A percentile compares a stretch with the other conserved stretches of the same genome.
Conservation (phyloP, 2,329 filamentous ascomycete species). For the Fusarium sp. region DNA sequence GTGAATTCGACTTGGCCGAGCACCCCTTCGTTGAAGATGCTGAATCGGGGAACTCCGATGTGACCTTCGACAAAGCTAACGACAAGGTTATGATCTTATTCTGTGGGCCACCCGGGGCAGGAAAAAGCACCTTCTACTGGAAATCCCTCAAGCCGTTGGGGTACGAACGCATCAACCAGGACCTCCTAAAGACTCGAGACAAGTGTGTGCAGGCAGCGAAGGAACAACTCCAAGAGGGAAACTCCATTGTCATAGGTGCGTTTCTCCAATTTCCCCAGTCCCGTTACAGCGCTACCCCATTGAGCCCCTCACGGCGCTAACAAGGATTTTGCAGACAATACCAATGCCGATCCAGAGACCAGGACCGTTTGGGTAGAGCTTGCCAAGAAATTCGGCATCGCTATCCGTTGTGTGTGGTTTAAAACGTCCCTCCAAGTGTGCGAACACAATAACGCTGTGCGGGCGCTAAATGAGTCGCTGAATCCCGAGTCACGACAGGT, state of each 20-base stretch:
- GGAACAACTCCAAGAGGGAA: constrained; percentile 74
- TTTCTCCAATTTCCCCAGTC: constrained; percentile 42
- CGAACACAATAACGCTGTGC: constrained; percentile 90
- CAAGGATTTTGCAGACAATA: constrained; percentile 79
- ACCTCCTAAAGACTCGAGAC: constrained; percentile 81
- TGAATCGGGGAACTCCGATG: constrained; percentile 41
- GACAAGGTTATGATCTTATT: constrained; percentile 84
- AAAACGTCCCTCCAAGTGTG: constrained; percentile 78
- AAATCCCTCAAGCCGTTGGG: constrained; percentile 81
- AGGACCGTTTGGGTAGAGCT: constrained; percentile 84
- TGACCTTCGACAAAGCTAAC: constrained; percentile 73
- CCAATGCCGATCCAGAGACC: constrained; percentile 87
- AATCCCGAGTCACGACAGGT: constrained; percentile 86
- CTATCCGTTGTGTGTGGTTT: constrained; percentile 90
- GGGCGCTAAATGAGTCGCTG: constrained; percentile 78
- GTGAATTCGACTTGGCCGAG: constrained; percentile 78
- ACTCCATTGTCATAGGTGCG: constrained; percentile 84
- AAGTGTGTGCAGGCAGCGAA: constrained; percentile 81
- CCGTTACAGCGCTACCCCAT: constrained; percentile 31
- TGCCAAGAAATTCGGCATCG: constrained; percentile 77
- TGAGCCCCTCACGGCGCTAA: constrained; percentile 31
- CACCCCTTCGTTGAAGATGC: constrained; percentile 59
- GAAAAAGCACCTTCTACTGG: constrained; percentile 94
- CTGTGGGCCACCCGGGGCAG: constrained; percentile 89
- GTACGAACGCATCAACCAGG: constrained; percentile 92